Evolutionary conservation across 2,329 filamentous ascomycete species (phyloP).

Genomic region (Orbilia quercus): DNA sequence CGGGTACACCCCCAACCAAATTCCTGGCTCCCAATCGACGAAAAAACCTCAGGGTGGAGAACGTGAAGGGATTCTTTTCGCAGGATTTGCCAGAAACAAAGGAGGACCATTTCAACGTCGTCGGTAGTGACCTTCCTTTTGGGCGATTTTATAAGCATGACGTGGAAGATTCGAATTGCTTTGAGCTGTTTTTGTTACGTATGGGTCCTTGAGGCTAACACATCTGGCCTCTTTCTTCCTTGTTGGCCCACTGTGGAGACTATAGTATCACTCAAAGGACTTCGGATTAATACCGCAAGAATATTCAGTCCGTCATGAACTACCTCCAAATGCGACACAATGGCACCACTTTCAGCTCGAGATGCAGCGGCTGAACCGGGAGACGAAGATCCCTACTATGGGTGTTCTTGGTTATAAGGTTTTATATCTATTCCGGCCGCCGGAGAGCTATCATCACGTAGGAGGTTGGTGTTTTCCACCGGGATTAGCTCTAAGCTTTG

Average conservation of each 20-base stretch:
- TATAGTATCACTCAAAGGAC: conserved; percentile 50
- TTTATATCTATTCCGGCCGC: conserved; percentile 53
- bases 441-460: conserved; percentile 50
- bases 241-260: background rate
- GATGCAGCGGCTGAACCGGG: conserved; percentile 30
- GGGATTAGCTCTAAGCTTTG: conserved; percentile 18
- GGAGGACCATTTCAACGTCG: conserved; percentile 52
- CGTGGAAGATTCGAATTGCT: background rate
- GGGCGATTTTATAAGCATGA: conserved; percentile 10
- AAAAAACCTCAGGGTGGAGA: conserved; percentile 41
- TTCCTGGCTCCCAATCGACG: conserved; percentile 29
- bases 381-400: conserved; percentile 16
- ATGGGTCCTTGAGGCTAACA: background rate
- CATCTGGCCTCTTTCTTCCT: background rate
- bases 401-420: conserved; percentile 45
- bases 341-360: conserved; percentile 45
- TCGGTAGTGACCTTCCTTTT: conserved; percentile 54
- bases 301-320: conserved; percentile 32
- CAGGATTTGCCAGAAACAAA: conserved; percentile 49
- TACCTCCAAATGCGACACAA: conserved; percentile 41
- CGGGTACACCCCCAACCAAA: conserved; percentile 46
- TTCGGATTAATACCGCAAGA: conserved; percentile 51
- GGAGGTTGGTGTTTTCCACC: conserved; percentile 47
- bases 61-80: conserved; percentile 51
- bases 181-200: conserved; percentile 3